Conservation (phyloP, 306 rosid genomes). For the Trifolium dubium region DNA sequence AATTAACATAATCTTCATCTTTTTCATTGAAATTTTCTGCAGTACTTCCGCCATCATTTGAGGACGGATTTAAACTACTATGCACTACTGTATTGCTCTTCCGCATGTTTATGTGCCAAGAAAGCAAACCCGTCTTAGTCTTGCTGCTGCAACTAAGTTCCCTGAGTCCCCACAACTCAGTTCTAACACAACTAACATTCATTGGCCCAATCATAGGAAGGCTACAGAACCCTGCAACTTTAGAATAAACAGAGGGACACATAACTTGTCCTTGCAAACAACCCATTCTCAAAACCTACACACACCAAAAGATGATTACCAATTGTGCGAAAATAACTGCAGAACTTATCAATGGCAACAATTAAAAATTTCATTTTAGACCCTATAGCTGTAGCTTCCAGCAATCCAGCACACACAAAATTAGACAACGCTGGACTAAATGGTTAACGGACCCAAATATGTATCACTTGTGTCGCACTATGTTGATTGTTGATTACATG, state of each 20-base stretch:
- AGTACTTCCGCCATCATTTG: constrained; percentile 75
- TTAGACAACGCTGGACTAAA: too few species aligned
- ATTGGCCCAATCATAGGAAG: constrained; percentile 60
- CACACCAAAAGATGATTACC: constrained; percentile 8
- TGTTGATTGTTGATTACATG: too few species aligned
- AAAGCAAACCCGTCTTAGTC: constrained; percentile 48
- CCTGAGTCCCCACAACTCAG: constrained; percentile 72
- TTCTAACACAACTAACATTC: constrained; percentile 53
- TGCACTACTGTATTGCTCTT: constrained; percentile 59
- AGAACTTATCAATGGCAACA: too few species aligned
- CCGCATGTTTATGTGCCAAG: constrained; percentile 46
- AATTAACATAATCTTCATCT: constrained; percentile 85
- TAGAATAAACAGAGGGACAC: constrained; percentile 73
- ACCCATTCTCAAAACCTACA: constrained; percentile 65
- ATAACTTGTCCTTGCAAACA: constrained; percentile 86
- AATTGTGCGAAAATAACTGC: too few species aligned
- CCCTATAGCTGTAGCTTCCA: too few species aligned
- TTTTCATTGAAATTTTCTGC: constrained; percentile 86
- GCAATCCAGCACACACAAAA: too few species aligned
- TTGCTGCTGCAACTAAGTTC: constrained; percentile 48
- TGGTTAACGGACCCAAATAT: too few species aligned
- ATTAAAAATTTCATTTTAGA: too few species aligned
- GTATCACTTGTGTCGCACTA: too few species aligned
- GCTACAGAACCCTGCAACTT: constrained; percentile 60
- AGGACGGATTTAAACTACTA: constrained; percentile 74